Evolutionary conservation across 805 yeast species (phyloP), one percentile per base, ranked within the genome.

Genomic region (Starmerella geochares): DNA sequence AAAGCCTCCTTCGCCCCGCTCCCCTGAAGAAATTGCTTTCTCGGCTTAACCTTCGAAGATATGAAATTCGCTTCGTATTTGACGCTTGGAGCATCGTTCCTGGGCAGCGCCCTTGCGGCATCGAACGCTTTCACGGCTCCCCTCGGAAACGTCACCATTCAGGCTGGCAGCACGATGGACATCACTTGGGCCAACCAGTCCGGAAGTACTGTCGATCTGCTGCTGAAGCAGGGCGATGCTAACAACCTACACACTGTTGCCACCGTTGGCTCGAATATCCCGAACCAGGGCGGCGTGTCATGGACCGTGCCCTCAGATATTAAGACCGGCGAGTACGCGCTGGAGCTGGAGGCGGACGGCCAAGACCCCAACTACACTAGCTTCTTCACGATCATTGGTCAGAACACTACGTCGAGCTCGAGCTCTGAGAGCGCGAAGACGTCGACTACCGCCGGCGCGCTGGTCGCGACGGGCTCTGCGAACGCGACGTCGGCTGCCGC

Each of bases 261-360:
- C 49, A 62, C 67, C 49, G 65, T 68, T 55, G 64, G 65, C 48
- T 47, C 59, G 51, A 47, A 57, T 47, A 50, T 66, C 45, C 51
- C 61, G 46, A 68, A 68, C 65, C 61, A 60, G 46, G 71, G 71
- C 49, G 60, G 63, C 38, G 68, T 64, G 46, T 54, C 58, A 44
- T 68, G 71, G 71, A 52, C 54, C 29, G 60, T 68, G 33, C 71
- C 71, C 39, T 42, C 49, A 46, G 49, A 55, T 35, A 31, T 67
- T 28, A 24, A 51, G 38, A 48, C 62, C 32, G 71, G 69, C 35
- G 48, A 59, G 48, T 68, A 68, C 59, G 64, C 67, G 25, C 52
- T 68, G 38, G 62, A 60, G 58, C 50, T 54, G 39, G 54, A 55
- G 47, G 62, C 58, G 37, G 58, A 58, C 54, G 49, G 60, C 20